phyloP scores from a whole-genome alignment of 306 rosid genomes.

The Pterocarpus macrocarpus region DNA sequence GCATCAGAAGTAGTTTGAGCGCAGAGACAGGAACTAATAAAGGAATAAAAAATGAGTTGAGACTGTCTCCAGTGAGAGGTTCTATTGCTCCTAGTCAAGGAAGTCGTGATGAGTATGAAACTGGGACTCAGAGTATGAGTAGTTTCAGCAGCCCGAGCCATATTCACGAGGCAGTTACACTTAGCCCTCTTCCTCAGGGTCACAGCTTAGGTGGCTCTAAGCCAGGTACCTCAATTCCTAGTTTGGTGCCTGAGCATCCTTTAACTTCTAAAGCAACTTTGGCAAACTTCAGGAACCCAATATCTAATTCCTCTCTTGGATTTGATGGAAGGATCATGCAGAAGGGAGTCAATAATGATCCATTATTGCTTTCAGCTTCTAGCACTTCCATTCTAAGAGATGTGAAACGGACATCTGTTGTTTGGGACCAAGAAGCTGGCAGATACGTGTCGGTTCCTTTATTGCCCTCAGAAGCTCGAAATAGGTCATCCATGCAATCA shows the following conservation, averaged over 20 bases:
- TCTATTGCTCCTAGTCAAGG: slow-evolving; percentile 90
- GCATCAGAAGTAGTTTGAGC: slow-evolving; percentile 93
- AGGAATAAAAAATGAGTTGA: slow-evolving; percentile 70
- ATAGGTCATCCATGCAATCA: slow-evolving; percentile 60
- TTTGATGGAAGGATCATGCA: slow-evolving; percentile 76
- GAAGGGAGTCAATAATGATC: slow-evolving; percentile 66
- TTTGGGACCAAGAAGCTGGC: slow-evolving; percentile 99
- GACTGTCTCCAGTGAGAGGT: slow-evolving; percentile 75
- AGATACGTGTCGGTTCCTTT: slow-evolving; percentile 91
- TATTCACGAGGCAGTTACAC: slow-evolving; percentile 84
- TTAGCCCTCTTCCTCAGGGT: slow-evolving; percentile 89
- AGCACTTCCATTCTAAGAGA: slow-evolving; percentile 84
- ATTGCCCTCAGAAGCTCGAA: slow-evolving; percentile 81
- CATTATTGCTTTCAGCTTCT: slow-evolving; percentile 70
- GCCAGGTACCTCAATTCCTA: slow-evolving; percentile 64
- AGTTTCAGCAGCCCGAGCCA: slow-evolving; percentile 98
- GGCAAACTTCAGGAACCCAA: slow-evolving; percentile 60
- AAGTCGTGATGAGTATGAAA: slow-evolving; percentile 90
- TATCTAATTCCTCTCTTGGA: slow-evolving; percentile 59
- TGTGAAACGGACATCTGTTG: slow-evolving; percentile 90
- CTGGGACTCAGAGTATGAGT: slow-evolving; percentile 95
- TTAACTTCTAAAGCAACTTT: slow-evolving; percentile 64
- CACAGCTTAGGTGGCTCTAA: slow-evolving; percentile 69
- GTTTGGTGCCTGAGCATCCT: slow-evolving; percentile 69
- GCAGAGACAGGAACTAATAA: slow-evolving; percentile 73